phyloP scores from a whole-genome alignment of 192 early-diverging fungal genomes.

The Phycomyces nitens region DNA sequence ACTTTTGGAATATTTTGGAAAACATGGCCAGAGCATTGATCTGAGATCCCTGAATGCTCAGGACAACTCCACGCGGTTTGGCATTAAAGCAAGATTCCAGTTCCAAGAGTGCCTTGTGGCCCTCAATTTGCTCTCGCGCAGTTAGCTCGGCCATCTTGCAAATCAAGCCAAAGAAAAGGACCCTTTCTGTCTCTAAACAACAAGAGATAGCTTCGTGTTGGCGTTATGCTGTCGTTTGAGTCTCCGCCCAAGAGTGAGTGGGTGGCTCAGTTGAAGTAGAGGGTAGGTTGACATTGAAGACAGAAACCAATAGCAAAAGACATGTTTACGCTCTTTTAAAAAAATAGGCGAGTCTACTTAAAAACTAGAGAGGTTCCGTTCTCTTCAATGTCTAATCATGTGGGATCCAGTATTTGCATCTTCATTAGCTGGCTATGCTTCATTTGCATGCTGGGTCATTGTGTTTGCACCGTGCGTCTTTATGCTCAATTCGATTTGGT shows the following conservation, averaged over 20 bases:
- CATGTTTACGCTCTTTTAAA: no score
- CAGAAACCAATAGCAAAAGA: no score
- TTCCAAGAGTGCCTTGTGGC: conserved; percentile 27
- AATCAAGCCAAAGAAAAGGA: background rate
- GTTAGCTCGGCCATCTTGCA: background rate
- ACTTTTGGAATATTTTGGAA: conserved; percentile 42
- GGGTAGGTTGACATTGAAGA: no score
- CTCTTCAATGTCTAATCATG: background rate
- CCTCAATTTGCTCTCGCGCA: conserved; percentile 20
- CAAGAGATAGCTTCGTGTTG: background rate
- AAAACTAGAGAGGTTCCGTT: no score
- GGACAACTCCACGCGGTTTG: conserved; percentile 8
- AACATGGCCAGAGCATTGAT: conserved; percentile 42
- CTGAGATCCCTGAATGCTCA: conserved; percentile 28
- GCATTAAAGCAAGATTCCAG: conserved; percentile 27
- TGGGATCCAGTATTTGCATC: conserved; percentile 34
- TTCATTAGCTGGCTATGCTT: conserved; percentile 58
- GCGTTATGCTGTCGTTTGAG: background rate
- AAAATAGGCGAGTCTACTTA: no score
- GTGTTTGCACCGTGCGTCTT: conserved; percentile 74
- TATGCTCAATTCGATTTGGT: background rate
- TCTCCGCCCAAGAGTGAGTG: background rate
- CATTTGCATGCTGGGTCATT: conserved; percentile 73
- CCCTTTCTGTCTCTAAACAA: background rate
- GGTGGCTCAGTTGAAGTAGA: background rate